Evolutionary conservation across 495 filamentous ascomycete genomes (phyloP).

Genomic region (Aspergillus diversus): DNA sequence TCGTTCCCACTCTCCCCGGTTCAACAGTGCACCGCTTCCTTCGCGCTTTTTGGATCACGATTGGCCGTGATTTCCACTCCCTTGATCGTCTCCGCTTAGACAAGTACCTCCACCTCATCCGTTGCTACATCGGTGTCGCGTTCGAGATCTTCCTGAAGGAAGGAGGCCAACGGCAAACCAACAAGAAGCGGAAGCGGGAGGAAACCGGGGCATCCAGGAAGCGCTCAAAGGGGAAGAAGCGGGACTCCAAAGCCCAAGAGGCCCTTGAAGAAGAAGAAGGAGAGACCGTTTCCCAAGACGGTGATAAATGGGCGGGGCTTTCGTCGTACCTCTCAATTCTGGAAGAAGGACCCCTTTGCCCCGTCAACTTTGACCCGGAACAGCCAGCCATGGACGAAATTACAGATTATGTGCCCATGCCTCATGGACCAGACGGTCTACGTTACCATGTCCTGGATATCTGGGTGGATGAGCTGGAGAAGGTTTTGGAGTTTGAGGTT

Average conservation of each 20-base stretch:
- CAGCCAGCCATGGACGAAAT: constrained; percentile 35
- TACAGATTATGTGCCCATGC: constrained; percentile 44
- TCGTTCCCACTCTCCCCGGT: constrained; percentile 66
- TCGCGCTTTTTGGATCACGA: constrained; percentile 86
- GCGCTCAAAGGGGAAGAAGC: constrained; percentile 34
- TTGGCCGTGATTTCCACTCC: constrained; percentile 76
- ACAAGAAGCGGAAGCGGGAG: constrained; percentile 49
- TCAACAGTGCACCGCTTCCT: constrained; percentile 58
- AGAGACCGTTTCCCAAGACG: constrained; percentile 16
- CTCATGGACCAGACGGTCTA: constrained; percentile 72
- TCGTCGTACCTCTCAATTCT: constrained; percentile 47
- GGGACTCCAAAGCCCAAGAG: constrained; percentile 25
- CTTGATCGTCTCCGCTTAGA: constrained; percentile 89
- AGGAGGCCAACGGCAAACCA: constrained; percentile 12
- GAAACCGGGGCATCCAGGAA: constrained; percentile 35
- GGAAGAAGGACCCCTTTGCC: constrained; percentile 47
- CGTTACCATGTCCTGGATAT: constrained; percentile 89
- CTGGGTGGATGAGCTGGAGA: constrained; percentile 85
- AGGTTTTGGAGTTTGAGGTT: constrained; percentile 61
- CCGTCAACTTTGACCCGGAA: constrained; percentile 48
- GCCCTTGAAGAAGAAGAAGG: constrained; percentile 38
- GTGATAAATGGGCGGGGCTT: constrained; percentile 40
- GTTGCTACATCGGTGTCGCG: constrained; percentile 70
- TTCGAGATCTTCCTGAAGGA: constrained; percentile 56
- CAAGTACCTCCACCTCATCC: constrained; percentile 87